These are phyloP conservation scores for Candida vaughaniae DNA, from an alignment of 805 yeast species.

Conservation along the genomic window DNA sequence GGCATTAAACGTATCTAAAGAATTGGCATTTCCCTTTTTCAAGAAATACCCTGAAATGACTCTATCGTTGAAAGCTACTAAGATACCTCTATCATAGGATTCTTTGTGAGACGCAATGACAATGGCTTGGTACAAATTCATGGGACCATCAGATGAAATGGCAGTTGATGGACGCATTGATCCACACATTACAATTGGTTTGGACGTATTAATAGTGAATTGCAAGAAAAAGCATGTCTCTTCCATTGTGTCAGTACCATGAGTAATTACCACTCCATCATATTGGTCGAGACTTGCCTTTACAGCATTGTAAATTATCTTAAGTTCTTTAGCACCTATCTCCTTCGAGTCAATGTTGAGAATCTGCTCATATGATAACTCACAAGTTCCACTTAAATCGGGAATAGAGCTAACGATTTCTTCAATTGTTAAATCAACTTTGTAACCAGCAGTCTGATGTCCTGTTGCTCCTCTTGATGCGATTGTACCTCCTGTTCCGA, in stretches of 20 bases:
- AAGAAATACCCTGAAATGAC: slow-evolving; percentile 70
- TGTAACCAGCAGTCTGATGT: slow-evolving; percentile 44
- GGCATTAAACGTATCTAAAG: slow-evolving; percentile 66
- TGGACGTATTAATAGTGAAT: slow-evolving; percentile 38
- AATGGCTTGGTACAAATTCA: slow-evolving; percentile 70
- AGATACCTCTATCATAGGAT: slow-evolving; percentile 56
- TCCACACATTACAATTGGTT: slow-evolving; percentile 69
- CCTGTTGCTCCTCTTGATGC: slow-evolving; percentile 41
- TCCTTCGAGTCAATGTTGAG: slow-evolving; percentile 63
- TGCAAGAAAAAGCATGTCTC: slow-evolving; percentile 68
- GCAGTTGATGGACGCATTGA: slow-evolving; percentile 75
- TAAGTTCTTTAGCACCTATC: slow-evolving; percentile 45
- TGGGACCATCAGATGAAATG: slow-evolving; percentile 70
- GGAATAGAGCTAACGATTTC: slow-evolving; percentile 56
- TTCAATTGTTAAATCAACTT: slow-evolving; percentile 44
- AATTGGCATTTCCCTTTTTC: slow-evolving; percentile 68
- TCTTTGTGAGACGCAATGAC: slow-evolving; percentile 55
- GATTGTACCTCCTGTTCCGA: slow-evolving; percentile 48
- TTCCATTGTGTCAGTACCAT: slow-evolving; percentile 70
- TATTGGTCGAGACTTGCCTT: slow-evolving; percentile 42
- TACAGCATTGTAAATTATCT: slow-evolving; percentile 46
- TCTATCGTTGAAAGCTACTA: slow-evolving; percentile 66
- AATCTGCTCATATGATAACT: slow-evolving; percentile 60
- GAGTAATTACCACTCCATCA: slow-evolving; percentile 65
- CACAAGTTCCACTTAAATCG: slow-evolving; percentile 52